phyloP scores from a whole-genome alignment of 202 grass and related monocot species.

The Carex sylvatica region DNA sequence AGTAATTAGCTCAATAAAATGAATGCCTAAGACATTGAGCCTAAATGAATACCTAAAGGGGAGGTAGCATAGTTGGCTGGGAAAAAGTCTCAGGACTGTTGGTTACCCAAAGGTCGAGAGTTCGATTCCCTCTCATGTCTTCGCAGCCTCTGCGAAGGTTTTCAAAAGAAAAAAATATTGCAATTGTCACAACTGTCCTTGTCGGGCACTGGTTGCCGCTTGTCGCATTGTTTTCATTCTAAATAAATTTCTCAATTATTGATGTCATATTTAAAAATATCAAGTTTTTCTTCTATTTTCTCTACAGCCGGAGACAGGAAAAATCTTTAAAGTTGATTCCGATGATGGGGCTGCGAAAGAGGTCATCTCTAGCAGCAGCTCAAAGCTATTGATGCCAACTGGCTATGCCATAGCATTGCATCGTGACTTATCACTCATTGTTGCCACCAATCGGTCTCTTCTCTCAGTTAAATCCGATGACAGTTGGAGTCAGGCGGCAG shows the following conservation, averaged over 20 bases:
- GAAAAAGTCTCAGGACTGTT: too few relatives aligned
- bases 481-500: slow-evolving; percentile 3
- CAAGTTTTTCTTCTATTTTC: background rate
- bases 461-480: background rate
- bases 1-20: background rate
- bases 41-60: background rate
- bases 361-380: background rate
- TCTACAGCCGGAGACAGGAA: background rate
- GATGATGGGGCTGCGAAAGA: slow-evolving; percentile 16
- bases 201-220: background rate
- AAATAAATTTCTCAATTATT: background rate
- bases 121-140: too few relatives aligned
- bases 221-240: background rate
- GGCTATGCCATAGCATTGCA: slow-evolving; percentile 3
- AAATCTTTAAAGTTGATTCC: slow-evolving; percentile 19
- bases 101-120: too few relatives aligned
- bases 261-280: background rate
- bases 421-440: background rate
- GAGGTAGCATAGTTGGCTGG: too few relatives aligned
- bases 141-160: too few relatives aligned
- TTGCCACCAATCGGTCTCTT: slow-evolving; percentile 9
- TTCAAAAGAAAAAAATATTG: background rate
- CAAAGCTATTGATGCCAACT: background rate
- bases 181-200: background rate
- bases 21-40: background rate